Evolutionary conservation across 495 filamentous ascomycete species (phyloP).

Genomic region (Neurospora sp.): DNA sequence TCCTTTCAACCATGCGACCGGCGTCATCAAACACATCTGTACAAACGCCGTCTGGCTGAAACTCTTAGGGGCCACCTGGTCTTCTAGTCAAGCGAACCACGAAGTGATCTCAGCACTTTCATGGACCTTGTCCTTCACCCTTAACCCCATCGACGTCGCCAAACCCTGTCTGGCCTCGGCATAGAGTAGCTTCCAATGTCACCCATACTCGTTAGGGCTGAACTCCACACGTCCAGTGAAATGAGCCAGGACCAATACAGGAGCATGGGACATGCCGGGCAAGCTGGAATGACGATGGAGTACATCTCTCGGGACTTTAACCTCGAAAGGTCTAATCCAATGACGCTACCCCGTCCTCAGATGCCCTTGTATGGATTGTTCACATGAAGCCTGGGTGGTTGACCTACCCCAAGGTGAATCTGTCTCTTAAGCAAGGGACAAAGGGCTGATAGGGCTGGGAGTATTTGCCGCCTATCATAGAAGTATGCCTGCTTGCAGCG

Average conservation of each 20-base stretch:
- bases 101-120: not conserved
- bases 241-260: not conserved
- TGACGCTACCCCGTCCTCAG: not conserved
- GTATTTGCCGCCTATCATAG: not conserved
- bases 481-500: not conserved
- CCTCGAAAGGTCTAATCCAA: not conserved
- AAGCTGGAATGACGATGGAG: not conserved
- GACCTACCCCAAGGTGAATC: not conserved
- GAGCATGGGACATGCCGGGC: not conserved
- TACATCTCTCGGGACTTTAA: not conserved
- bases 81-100: not conserved
- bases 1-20: too few species aligned
- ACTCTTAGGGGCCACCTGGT: not conserved
- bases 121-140: not conserved
- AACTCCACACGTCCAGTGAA: not conserved
- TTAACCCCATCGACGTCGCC: not conserved
- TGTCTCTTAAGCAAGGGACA: not conserved
- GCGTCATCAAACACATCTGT: too few species aligned
- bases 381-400: not conserved
- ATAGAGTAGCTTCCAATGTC: not conserved
- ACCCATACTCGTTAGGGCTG: not conserved
- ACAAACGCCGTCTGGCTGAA: too few species aligned
- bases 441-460: not conserved
- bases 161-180: not conserved
- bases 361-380: not conserved